phyloP scores from a whole-genome alignment of 2,329 filamentous ascomycete genomes.

The Colletotrichum simmondsii region DNA sequence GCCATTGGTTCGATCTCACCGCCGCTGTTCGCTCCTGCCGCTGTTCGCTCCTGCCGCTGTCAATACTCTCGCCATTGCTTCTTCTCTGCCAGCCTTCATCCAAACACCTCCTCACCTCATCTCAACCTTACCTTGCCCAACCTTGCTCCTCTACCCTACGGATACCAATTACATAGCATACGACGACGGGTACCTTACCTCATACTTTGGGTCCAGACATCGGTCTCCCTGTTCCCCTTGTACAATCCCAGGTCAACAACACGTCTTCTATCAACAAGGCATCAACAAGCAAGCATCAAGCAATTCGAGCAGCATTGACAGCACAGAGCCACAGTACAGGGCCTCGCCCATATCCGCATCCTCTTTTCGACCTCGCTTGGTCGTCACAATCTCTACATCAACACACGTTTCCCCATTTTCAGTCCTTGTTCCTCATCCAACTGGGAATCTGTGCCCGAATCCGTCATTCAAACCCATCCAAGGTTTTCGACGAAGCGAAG shows the following conservation, averaged over 20 bases:
- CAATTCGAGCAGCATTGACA: slow-evolving; percentile 27
- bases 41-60: slow-evolving; percentile 2
- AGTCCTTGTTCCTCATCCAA: slow-evolving; percentile 30
- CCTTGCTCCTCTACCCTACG: slow-evolving; percentile 15
- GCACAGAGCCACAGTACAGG: slow-evolving; percentile 20
- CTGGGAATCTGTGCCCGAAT: slow-evolving; percentile 25
- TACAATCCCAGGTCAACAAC: slow-evolving; percentile 23
- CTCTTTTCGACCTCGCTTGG: slow-evolving; percentile 14
- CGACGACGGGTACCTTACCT: slow-evolving; percentile 24
- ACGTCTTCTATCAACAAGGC: slow-evolving; percentile 11
- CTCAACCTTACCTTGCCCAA: slow-evolving; percentile 13
- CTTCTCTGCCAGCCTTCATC: slow-evolving; percentile 20
- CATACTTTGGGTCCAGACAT: slow-evolving; percentile 30
- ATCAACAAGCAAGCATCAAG: slow-evolving; percentile 25
- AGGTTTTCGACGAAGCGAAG: background rate
- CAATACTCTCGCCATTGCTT: slow-evolving; percentile 15
- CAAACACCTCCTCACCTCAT: slow-evolving; percentile 16
- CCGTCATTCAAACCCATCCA: slow-evolving; percentile 23
- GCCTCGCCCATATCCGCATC: slow-evolving; percentile 16
- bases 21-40: background rate
- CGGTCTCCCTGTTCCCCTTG: slow-evolving; percentile 31
- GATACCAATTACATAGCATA: background rate
- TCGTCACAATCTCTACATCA: slow-evolving; percentile 30
- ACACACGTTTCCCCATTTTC: slow-evolving; percentile 24
- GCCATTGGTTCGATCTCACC: slow-evolving; percentile 18